phyloP scores from a whole-genome alignment of 108 stramenopile genomes.

The Nitzschia palea region DNA sequence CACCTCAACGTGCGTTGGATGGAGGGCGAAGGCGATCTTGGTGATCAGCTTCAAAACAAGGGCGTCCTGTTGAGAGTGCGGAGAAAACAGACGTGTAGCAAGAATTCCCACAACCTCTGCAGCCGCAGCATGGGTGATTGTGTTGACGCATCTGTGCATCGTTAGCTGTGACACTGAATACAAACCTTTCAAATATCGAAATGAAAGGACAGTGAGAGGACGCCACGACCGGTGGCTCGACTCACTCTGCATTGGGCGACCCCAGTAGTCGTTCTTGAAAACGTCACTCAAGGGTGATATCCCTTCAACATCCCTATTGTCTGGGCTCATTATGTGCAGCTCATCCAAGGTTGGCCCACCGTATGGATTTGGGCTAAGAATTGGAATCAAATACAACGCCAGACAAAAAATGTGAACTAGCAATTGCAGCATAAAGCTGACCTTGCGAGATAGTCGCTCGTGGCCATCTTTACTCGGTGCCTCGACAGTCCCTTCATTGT shows the following conservation, averaged over 20 bases:
- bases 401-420: slow-evolving; percentile 33
- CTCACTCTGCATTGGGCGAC: slow-evolving; percentile 44
- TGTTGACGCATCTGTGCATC: slow-evolving; percentile 71
- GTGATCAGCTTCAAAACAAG: slow-evolving; percentile 29
- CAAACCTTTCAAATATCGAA: slow-evolving; percentile 46
- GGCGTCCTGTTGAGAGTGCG: slow-evolving; percentile 1
- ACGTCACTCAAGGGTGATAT: slow-evolving; percentile 13
- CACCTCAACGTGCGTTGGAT: slow-evolving; percentile 81
- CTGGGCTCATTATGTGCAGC: slow-evolving; percentile 55
- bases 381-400: slow-evolving; percentile 42
- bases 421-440: background rate
- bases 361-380: slow-evolving; percentile 25
- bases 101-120: slow-evolving; percentile 59
- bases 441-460: too few relatives aligned
- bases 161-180: slow-evolving; percentile 38
- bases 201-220: slow-evolving; percentile 67
- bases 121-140: slow-evolving; percentile 58
- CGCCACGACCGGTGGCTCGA: slow-evolving; percentile 73
- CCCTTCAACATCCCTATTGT: slow-evolving; percentile 53
- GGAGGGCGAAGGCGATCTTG: slow-evolving; percentile 64
- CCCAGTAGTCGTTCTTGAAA: slow-evolving; percentile 64
- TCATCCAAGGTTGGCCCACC: slow-evolving; percentile 62
- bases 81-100: slow-evolving; percentile 39
- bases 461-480: too few relatives aligned
- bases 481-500: too few relatives aligned